Evolutionary conservation across 2,329 filamentous ascomycete genomes (phyloP), one percentile per base, ranked within the genome.

Genomic region (Ceratocystis albifundus): DNA sequence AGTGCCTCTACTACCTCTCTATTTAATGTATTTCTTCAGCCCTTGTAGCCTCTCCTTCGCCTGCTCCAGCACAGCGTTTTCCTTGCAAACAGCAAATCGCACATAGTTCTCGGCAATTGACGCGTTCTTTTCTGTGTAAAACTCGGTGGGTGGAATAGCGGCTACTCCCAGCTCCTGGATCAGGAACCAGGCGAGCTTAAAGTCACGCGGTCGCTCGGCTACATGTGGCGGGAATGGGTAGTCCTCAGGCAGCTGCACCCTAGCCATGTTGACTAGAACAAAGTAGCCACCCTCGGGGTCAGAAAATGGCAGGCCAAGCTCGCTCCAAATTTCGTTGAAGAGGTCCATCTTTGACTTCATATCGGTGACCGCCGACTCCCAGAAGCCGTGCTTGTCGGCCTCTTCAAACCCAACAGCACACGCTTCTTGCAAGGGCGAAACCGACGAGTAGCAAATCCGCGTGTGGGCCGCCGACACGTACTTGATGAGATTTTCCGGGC

Each of bases 231-330:
- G 94, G 80, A 97, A 97, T 0, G 87, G 83, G 75, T 97, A 99
- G 74, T 86, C 86, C 3, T 81, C 82, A 0, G 94, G 94, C 4
- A 99, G 74, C 74, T 88, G 85, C 67, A 99, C 90, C 74, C 93
- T 92, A 67, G 84, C 80, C 81, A 97, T 87, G 78, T 99, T 99
- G 70, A 90, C 94, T 65, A 99, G 84, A 48, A 99, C 90, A 74
- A 99, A 99, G 79, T 99, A 99, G 22, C 94, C 94, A 65, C 94
- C 94, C 75, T 99, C 92, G 3, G 94, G 94, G 68, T 96, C 88
- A 1, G 90, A 93, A 78, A 93, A 96, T 3, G 88, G 88, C 62
- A 93, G 79, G 17, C 80, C 83, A 5, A 93, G 81, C 77, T 93
- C 89, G 62, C 84, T 79, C 79, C 88, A 93, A 50, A 93, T 79